These are phyloP conservation scores for Xenosphaeropsis pyriputrescens DNA, from an alignment of 2,329 filamentous ascomycete species.

Conservation along the genomic window DNA sequence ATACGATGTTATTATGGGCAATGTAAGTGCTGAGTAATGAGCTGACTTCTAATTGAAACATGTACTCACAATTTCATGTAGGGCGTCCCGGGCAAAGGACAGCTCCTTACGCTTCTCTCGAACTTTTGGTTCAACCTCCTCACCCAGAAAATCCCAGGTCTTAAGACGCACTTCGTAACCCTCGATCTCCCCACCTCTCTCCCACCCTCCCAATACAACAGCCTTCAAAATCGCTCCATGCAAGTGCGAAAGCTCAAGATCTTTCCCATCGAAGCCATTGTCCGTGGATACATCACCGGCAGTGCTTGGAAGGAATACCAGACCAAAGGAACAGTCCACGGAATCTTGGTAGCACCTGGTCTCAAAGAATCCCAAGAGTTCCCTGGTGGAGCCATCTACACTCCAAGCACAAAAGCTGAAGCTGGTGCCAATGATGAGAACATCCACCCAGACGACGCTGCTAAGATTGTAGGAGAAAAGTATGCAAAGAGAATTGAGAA, in stretches of 20 bases:
- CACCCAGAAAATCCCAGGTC: slow-evolving; percentile 33
- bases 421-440: slow-evolving; percentile 56
- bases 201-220: slow-evolving; percentile 22
- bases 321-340: slow-evolving; percentile 48
- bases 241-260: slow-evolving; percentile 48
- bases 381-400: slow-evolving; percentile 45
- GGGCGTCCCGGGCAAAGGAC: slow-evolving; percentile 55
- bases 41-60: not conserved
- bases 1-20: slow-evolving; percentile 83
- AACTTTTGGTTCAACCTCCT: slow-evolving; percentile 55
- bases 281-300: slow-evolving; percentile 61
- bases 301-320: slow-evolving; percentile 57
- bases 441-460: slow-evolving; percentile 42
- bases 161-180: slow-evolving; percentile 49
- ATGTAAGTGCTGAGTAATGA: slow-evolving; percentile 31
- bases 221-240: slow-evolving; percentile 43
- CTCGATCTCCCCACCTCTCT: slow-evolving; percentile 36
- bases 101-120: slow-evolving; percentile 52
- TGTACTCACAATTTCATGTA: slow-evolving; percentile 14
- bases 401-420: slow-evolving; percentile 54
- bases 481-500: slow-evolving; percentile 45
- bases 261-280: slow-evolving; percentile 56
- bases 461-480: slow-evolving; percentile 30
- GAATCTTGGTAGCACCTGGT: slow-evolving; percentile 40
- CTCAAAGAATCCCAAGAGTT: slow-evolving; percentile 48